Evolutionary conservation across 345 rosid genomes (phyloP), one percentile per base, ranked within the genome.

Genomic region (Populus pruinosa): DNA sequence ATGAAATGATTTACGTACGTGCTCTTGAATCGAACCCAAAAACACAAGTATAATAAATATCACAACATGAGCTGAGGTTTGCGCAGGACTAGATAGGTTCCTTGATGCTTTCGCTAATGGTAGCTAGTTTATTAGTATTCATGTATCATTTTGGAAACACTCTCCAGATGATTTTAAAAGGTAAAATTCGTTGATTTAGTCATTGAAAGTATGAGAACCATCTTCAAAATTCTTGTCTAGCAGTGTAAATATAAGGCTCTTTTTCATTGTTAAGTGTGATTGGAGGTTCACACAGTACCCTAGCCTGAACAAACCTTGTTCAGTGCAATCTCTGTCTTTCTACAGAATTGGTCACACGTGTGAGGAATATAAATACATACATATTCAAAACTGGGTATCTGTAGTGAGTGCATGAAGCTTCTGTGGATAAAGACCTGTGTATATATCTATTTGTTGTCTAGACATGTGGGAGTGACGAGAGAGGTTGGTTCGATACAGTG

Each of bases 321-420:
- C 77, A 68, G 75, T 41, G 63, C 63, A 59, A 74, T 67, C 72
- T 33, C 39, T 77, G 62, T 72, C 29, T 39, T 23, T 29, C 69
- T 70, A 39, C 75, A 79, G 85, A 83, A 72, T 73, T 25, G 4
- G 63, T 77, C 86, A 81, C 83, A 72, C 83, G 86, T 84, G 87
- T 49, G 80, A 84, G 73, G 86, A 86, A 87, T 82, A 55, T 41
- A 41, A 12, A 41, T 41, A 39, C 8, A 39, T 39, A 39, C 8
- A 72, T 53, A 21, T 12, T 8, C 29, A 50, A 76, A 72, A 71
- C 68, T 63, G 82, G 80, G 64, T 70, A 59, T 71, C 47, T 31
- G 70, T 41, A 67, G 44, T 79, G 39, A 67, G 77, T 73, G 83
- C 82, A 82, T 82, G 87, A 82, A 61, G 17, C 50, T 62, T 74